Conservation (phyloP, 1,139 yeast species). For the Pneumocystis jirovecii region DNA sequence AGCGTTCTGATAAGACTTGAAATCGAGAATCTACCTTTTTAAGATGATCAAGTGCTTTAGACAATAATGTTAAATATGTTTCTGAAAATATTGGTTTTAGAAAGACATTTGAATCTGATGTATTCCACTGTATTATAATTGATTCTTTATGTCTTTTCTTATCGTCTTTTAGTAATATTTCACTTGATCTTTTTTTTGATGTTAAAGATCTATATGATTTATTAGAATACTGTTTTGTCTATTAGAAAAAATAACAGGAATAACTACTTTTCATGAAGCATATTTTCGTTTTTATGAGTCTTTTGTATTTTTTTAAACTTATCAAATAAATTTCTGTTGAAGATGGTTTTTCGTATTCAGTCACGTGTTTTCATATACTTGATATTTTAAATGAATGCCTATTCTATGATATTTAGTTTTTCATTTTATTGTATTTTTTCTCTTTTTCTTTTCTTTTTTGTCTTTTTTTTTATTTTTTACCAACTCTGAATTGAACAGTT, state of each 20-base stretch:
- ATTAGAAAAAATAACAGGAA: background rate
- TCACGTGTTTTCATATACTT: too few relatives aligned
- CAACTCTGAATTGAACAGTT: too few relatives aligned
- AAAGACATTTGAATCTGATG: background rate
- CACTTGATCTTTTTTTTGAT: background rate
- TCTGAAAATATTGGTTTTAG: background rate
- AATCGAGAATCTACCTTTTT: conserved; percentile 14
- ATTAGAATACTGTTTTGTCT: background rate
- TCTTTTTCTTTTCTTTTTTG: too few relatives aligned
- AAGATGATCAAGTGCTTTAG: conserved; percentile 12
- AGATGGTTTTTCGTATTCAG: too few relatives aligned
- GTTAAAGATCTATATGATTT: background rate
- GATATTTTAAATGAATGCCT: too few relatives aligned
- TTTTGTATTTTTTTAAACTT: too few relatives aligned
- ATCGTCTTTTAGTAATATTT: background rate
- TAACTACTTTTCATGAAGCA: background rate
- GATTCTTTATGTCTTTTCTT: background rate
- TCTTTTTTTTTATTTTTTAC: too few relatives aligned
- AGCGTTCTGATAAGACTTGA: conserved; percentile 7
- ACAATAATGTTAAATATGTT: background rate
- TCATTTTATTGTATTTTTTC: too few relatives aligned
- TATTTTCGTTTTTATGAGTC: background rate
- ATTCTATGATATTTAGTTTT: too few relatives aligned
- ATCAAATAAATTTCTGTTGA: too few relatives aligned
- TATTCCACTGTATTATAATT: background rate